Base-by-base conservation (phyloP, 164 flowering plant genomes). In the Macadamia integrifolia region DNA sequence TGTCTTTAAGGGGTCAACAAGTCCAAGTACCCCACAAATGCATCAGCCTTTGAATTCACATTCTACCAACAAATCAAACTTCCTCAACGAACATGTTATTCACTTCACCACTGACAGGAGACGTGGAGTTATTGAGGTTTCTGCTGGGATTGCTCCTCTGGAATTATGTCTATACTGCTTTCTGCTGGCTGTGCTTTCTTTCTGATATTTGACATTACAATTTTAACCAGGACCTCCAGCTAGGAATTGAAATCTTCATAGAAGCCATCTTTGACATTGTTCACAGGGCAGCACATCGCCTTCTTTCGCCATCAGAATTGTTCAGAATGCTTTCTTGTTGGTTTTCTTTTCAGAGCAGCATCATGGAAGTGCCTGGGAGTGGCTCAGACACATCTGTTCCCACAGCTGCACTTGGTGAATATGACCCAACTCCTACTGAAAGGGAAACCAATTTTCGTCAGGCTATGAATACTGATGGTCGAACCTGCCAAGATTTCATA, bases 81-180 rank as follows among this genome's bases (percentile, higher is more conserved):
- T 68, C 32, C 74, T 72, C 18, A 94, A 81, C 83, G 97, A 94
- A 61, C 86, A 84, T 59, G 50, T 87, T 68, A 80, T 95, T 62
- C 87, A 87, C 58, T 80, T 82, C 28, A 75, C 97, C 35, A 95
- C 96, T 71, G 99, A 95, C 68, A 82, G 86, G 76, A 88, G 99
- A 72, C 97, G 97, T 75, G 99, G 99, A 62, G 85, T 95, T 42
- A 79, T 92, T 66, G 99, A 95, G 99, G 99, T 95, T 62, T 74
- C 40, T 68, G 15, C 62, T 6, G 6, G 28, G n/a, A 9, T 30
- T 17, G 0, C 50, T 40, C 63, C 64, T 43, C 59, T 32, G 15
- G 9, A 46, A n/a, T 49, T 14, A 35, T 49, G 12, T 29, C 48
- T 40, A 13, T 50, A 30, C 65, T 55, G 23, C 63, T 28, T 69